These are phyloP conservation scores for Thyridium curvatum DNA, from an alignment of 2,329 filamentous ascomycete genomes.

Conservation along the genomic window DNA sequence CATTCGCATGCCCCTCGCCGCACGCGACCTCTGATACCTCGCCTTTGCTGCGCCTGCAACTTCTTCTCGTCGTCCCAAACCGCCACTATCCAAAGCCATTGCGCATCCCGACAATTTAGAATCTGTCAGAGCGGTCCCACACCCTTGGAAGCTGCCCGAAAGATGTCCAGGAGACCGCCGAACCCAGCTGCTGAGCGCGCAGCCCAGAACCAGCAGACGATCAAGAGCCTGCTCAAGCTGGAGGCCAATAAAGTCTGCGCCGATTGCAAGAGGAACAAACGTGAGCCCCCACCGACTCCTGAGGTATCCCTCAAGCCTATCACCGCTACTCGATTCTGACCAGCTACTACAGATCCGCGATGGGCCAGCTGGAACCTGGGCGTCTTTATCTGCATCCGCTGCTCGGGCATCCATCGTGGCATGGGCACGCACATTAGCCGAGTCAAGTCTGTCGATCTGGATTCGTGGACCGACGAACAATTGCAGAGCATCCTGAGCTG, in stretches of 20 bases:
- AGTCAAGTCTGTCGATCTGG: constrained; percentile 96
- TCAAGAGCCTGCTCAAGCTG: constrained; percentile 91
- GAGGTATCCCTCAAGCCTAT: constrained; percentile 2
- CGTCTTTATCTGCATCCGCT: constrained; percentile 95
- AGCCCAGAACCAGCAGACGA: constrained; percentile 86
- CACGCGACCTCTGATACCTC: no score
- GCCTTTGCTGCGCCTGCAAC: no score
- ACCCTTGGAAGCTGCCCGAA: neutral
- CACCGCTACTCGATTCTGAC: constrained; percentile 3
- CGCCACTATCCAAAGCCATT: neutral
- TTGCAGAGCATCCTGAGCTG: constrained; percentile 88
- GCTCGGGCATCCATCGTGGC: constrained; percentile 94
- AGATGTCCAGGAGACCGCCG: constrained; percentile 72
- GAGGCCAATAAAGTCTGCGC: constrained; percentile 95
- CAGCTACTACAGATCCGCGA: constrained; percentile 66
- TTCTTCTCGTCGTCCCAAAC: neutral
- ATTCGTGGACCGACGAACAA: constrained; percentile 98
- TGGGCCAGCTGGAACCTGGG: constrained; percentile 99
- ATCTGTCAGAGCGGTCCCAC: no score
- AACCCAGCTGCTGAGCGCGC: constrained; percentile 80
- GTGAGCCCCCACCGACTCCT: constrained; percentile 41
- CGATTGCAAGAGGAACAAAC: constrained; percentile 98
- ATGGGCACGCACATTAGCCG: constrained; percentile 99
- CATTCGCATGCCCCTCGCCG: no score
- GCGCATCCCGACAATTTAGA: no score